Percentiles rank a stretch among this genome's conserved stretches.
Evolutionary conservation across 345 rosid genomes (phyloP).

Genomic region (Eucalyptus tenuipes): DNA sequence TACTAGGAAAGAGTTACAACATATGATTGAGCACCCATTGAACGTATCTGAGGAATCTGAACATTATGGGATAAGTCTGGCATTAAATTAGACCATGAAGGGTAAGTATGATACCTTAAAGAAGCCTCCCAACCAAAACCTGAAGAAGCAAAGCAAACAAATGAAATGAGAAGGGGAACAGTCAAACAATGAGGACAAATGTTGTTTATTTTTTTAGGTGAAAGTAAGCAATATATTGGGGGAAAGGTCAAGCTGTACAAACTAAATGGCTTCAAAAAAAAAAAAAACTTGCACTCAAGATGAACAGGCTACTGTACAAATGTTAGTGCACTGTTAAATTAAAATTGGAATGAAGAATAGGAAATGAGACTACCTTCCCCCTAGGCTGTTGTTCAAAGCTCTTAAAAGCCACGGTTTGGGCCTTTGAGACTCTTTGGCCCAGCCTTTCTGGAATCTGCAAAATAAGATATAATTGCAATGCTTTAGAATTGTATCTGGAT

Average conservation of each 20-base stretch:
- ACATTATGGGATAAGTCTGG: not conserved
- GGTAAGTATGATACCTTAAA: slow-evolving; percentile 48
- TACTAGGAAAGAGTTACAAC: not conserved
- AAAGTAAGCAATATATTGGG: too few species aligned
- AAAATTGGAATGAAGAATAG: not conserved
- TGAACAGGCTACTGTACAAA: too few species aligned
- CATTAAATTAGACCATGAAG: not conserved
- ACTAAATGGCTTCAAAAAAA: too few species aligned
- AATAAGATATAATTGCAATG: not conserved
- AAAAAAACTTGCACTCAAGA: too few species aligned
- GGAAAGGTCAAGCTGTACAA: too few species aligned
- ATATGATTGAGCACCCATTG: not conserved
- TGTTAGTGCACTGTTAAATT: not conserved
- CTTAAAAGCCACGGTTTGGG: slow-evolving; percentile 85
- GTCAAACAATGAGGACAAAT: not conserved
- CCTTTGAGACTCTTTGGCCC: slow-evolving; percentile 59
- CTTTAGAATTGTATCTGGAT: not conserved
- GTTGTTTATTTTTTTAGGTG: too few species aligned
- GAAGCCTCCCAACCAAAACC: slow-evolving; percentile 87
- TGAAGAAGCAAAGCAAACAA: slow-evolving; percentile 8
- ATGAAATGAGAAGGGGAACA: not conserved
- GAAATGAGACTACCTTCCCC: slow-evolving; percentile 47
- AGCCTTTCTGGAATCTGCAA: slow-evolving; percentile 62
- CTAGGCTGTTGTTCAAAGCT: slow-evolving; percentile 73
- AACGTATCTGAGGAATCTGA: not conserved